phyloP scores from a whole-genome alignment of 805 yeast species.

The Candida loeiensis region DNA sequence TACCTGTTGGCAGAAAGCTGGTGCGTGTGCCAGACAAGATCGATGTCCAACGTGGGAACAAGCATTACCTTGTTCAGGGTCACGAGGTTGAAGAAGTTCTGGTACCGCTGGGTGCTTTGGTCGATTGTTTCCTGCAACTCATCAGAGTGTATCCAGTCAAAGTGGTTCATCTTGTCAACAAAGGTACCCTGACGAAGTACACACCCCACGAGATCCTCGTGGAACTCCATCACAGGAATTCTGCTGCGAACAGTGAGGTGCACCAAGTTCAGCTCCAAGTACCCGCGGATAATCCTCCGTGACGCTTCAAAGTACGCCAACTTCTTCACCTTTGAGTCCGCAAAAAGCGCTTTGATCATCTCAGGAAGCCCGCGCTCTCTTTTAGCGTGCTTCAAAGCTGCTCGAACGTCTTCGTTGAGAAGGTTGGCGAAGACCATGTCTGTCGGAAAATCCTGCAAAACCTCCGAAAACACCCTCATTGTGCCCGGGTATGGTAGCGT shows the following conservation, averaged over 20 bases:
- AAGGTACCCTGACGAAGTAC: constrained; percentile 22
- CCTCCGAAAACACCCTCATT: neutral
- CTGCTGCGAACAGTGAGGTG: constrained; percentile 9
- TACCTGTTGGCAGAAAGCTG: constrained; percentile 18
- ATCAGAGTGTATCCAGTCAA: constrained; percentile 16
- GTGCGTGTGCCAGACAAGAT: constrained; percentile 29
- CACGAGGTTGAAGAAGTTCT: constrained; percentile 13
- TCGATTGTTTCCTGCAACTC: constrained; percentile 9
- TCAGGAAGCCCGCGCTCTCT: neutral
- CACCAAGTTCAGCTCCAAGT: constrained; percentile 9
- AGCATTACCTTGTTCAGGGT: constrained; percentile 4
- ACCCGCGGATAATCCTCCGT: constrained; percentile 5
- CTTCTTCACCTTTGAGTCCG: neutral
- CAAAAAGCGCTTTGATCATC: neutral
- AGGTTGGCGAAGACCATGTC: neutral
- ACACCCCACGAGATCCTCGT: constrained; percentile 25
- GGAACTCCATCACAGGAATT: constrained; percentile 5
- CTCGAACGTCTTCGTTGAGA: neutral
- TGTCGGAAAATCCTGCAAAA: neutral
- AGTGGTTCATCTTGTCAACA: constrained; percentile 17
- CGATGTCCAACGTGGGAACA: constrained; percentile 28
- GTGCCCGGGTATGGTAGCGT: neutral
- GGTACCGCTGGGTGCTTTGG: constrained; percentile 17
- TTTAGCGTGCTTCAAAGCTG: neutral
- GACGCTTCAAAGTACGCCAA: neutral